These are phyloP conservation scores for Pichia manshurica DNA, from an alignment of 805 yeast genomes.

Conservation along the genomic window DNA sequence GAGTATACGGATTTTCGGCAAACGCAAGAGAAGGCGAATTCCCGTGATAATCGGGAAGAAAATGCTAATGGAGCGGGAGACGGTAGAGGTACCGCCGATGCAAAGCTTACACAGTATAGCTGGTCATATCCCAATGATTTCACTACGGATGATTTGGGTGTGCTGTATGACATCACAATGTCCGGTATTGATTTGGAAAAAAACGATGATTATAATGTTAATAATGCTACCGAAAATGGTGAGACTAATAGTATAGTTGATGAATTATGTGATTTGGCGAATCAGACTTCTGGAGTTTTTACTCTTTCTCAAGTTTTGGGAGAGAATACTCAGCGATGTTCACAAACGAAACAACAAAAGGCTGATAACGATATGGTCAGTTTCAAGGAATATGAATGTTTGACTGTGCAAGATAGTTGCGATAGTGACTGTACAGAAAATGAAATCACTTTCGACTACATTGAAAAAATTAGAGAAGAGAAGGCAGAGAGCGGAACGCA, in stretches of 20 bases:
- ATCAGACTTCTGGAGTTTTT: slow-evolving; percentile 1
- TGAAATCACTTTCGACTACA: slow-evolving; percentile 2
- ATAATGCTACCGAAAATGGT: neutral
- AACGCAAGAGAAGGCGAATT: neutral
- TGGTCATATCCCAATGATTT: slow-evolving; percentile 8
- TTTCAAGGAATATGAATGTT: slow-evolving; percentile 4
- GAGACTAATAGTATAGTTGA: neutral
- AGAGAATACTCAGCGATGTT: neutral
- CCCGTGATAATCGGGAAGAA: neutral
- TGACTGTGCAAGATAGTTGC: slow-evolving; percentile 6
- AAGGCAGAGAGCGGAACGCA: slow-evolving; percentile 7
- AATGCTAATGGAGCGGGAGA: neutral
- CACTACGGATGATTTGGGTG: neutral
- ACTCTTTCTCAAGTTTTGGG: slow-evolving; percentile 11
- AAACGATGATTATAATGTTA: neutral
- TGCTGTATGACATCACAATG: slow-evolving; percentile 5
- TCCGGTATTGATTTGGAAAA: neutral
- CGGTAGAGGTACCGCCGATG: neutral
- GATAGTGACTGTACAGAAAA: slow-evolving; percentile 4
- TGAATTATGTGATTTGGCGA: no score
- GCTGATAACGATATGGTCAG: neutral
- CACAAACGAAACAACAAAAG: neutral
- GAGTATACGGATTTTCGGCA: slow-evolving; percentile 7
- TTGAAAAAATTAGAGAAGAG: neutral
- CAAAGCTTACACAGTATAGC: slow-evolving; percentile 4